Evolutionary conservation across 1,284 basidiomycete species (phyloP).

Genomic region (Ceratobasidium sp.): DNA sequence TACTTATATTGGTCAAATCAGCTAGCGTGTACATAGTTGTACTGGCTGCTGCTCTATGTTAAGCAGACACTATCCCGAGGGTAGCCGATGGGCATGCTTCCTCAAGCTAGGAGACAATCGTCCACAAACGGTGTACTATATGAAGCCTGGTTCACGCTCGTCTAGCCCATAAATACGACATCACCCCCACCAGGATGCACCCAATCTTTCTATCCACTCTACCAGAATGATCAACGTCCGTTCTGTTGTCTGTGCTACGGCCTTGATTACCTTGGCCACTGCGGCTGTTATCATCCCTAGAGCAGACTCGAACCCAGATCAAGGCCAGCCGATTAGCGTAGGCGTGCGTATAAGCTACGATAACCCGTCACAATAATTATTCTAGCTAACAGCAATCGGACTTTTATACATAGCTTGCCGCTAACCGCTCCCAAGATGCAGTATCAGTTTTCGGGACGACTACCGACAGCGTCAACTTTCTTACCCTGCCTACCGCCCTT

Average conservation of each 20-base stretch:
- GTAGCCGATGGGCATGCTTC: no score
- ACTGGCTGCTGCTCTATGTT: no score
- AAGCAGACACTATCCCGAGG: no score
- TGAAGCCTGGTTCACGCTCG: no score
- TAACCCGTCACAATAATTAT: no score
- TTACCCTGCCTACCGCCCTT: slow-evolving; percentile 15
- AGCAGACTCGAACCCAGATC: slow-evolving; percentile 4
- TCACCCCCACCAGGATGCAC: no score
- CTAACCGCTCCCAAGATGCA: slow-evolving; percentile 16
- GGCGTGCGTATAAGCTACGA: background rate
- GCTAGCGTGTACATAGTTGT: no score
- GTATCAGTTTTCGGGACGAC: slow-evolving; percentile 27
- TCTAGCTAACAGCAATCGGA: background rate
- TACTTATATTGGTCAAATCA: no score
- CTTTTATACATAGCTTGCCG: background rate
- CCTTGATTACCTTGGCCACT: background rate
- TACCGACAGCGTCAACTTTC: slow-evolving; percentile 15
- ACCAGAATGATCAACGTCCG: background rate
- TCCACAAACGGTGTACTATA: no score
- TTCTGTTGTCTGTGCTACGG: background rate
- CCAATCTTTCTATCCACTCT: background rate
- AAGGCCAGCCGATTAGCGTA: slow-evolving; percentile 35
- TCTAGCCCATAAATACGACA: no score
- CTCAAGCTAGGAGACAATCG: no score
- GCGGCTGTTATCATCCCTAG: background rate